Percentiles rank a stretch among this genome's conserved stretches.
Conservation (phyloP, 805 yeast genomes). For the Candida lessepsii region DNA sequence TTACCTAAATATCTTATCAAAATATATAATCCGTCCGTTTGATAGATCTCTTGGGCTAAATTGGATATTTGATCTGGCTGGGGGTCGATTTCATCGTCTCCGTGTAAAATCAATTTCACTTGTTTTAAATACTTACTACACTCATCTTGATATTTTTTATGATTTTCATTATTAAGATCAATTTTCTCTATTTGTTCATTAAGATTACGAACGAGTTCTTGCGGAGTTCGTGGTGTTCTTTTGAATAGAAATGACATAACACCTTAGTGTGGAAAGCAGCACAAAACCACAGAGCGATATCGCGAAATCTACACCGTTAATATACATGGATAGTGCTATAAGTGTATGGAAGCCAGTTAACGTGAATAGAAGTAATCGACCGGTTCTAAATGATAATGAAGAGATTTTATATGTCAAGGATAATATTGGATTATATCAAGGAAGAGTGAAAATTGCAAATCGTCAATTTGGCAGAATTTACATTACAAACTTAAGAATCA, state of each 20-base stretch:
- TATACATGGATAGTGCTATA: not conserved
- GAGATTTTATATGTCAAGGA: slow-evolving; percentile 34
- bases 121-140: slow-evolving; percentile 62
- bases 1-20: slow-evolving; percentile 58
- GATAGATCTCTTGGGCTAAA: slow-evolving; percentile 76
- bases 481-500: slow-evolving; percentile 68
- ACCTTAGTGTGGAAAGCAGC: not conserved
- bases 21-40: slow-evolving; percentile 63
- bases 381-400: slow-evolving; percentile 34
- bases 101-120: slow-evolving; percentile 63
- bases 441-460: slow-evolving; percentile 57
- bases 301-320: not conserved
- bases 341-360: slow-evolving; percentile 34
- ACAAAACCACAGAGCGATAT: not conserved
- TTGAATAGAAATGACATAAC: slow-evolving; percentile 87
- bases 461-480: slow-evolving; percentile 78
- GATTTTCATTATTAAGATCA: slow-evolving; percentile 36
- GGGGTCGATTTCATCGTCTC: slow-evolving; percentile 64
- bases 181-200: slow-evolving; percentile 70
- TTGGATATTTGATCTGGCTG: slow-evolving; percentile 72
- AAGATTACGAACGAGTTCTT: slow-evolving; percentile 73
- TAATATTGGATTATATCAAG: slow-evolving; percentile 74
- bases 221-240: slow-evolving; percentile 86
- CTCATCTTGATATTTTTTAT: slow-evolving; percentile 66
- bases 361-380: slow-evolving; percentile 40